Base-by-base conservation (phyloP, 441 rosid species). In the Biscutella laevigata region DNA sequence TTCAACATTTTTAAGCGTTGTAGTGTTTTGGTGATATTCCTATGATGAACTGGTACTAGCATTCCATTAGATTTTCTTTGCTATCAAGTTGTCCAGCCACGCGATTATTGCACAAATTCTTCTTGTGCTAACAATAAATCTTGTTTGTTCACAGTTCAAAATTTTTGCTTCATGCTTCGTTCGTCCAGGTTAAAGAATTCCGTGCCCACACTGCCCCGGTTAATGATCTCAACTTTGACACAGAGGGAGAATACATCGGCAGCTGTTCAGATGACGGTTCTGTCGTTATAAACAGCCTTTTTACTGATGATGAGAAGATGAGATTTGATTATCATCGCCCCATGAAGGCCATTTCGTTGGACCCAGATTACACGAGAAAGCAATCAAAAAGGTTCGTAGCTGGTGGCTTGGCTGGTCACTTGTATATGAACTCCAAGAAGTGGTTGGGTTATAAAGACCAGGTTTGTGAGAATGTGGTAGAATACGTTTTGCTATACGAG, bases 201-300 rank as follows among this genome's bases (percentile, higher is more conserved):
- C 41, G 78, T 34, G 71, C 83, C 13, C 99, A 89, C 61, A 76
- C 83, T 38, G 95, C 95, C 20, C 77, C 84, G 3, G 97, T 94
- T 54, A 94, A 94, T 75, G 97, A 86, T 67, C 84, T 94, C 30
- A 89, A 86, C 76, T 89, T 94, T 69, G 99, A 94, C 48, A 38
- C 66, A 2, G 96, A 84, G 62, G 99, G 97, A 58, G 99, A 94
- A 74, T 89, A 78, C 56, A 71, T 94, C 7, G 99, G 88, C 62
- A 94, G 99, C 72, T 89, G 99, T 79, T 94, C 99, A 1, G 95
- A 94, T 75, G 99, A 86, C 68, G 97, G 99, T 11, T 79, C 94
- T 70, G 95, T 94, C 22, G 80, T 84, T 19, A 79, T 89, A 60
- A 85, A 84, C 61, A 82, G 99, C 38, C 95, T 94, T 58, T 94